phyloP scores from a whole-genome alignment of 805 yeast species.

The Cyberlindnera veronae region DNA sequence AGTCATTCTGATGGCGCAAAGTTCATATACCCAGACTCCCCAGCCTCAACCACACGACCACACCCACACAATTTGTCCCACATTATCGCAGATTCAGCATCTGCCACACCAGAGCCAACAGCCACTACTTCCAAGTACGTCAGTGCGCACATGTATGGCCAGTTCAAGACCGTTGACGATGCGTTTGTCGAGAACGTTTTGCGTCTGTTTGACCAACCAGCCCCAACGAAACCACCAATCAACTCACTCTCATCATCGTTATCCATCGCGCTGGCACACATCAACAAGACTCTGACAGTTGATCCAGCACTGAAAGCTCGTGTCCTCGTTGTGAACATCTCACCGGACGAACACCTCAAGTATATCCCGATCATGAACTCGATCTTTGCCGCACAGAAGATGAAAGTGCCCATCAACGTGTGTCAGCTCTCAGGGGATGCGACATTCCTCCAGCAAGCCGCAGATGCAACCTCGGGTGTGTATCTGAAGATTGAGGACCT shows the following conservation, averaged over 20 bases:
- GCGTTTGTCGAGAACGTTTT: conserved; percentile 59
- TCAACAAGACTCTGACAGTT: conserved; percentile 50
- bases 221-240: conserved; percentile 34
- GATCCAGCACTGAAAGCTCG: conserved; percentile 58
- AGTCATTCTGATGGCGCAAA: conserved; percentile 68
- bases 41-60: not conserved
- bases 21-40: conserved; percentile 60
- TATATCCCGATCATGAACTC: conserved; percentile 94
- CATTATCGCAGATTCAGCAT: conserved; percentile 15
- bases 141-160: conserved; percentile 73
- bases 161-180: conserved; percentile 77
- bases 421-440: conserved; percentile 74
- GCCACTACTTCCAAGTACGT: conserved; percentile 30
- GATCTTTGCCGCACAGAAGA: conserved; percentile 92
- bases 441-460: conserved; percentile 89
- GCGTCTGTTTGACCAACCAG: conserved; percentile 28
- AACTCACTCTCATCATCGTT: conserved; percentile 72
- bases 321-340: conserved; percentile 57
- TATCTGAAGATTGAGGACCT: conserved; percentile 69
- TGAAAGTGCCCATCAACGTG: conserved; percentile 85
- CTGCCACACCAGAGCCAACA: conserved; percentile 16
- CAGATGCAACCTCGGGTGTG: conserved; percentile 91
- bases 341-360: conserved; percentile 72
- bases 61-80: no score
- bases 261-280: conserved; percentile 75